phyloP scores from a whole-genome alignment of 1,284 basidiomycete genomes.

The Tranzscheliella williamsii region DNA sequence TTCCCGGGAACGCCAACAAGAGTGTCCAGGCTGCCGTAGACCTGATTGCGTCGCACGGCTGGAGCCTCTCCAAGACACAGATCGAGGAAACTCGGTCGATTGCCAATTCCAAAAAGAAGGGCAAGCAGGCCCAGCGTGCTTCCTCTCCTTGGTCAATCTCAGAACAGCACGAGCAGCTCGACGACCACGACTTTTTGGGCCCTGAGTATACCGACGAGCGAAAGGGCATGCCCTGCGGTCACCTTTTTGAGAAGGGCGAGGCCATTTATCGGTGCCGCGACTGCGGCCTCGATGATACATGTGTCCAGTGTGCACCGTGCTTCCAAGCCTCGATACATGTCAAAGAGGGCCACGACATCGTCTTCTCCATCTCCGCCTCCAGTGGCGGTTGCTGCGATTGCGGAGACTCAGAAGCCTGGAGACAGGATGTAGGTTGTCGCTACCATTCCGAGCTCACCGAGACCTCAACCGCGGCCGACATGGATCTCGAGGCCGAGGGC shows the following conservation, averaged over 20 bases:
- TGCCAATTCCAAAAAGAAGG: conserved; percentile 39
- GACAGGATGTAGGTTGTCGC: conserved; percentile 47
- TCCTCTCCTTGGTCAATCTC: conserved; percentile 22
- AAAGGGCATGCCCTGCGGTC: conserved; percentile 58
- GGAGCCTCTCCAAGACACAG: conserved; percentile 46
- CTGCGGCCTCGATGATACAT: conserved; percentile 59
- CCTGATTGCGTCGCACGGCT: conserved; percentile 35
- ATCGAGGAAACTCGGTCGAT: conserved; percentile 33
- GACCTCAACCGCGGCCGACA: conserved; percentile 1
- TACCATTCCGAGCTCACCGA: conserved; percentile 40
- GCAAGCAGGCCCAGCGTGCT: conserved; percentile 33
- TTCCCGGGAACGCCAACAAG: conserved; percentile 35
- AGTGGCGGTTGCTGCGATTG: conserved; percentile 59
- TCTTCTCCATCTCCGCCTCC: conserved; percentile 54
- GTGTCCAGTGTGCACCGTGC: conserved; percentile 58
- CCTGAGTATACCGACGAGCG: conserved; percentile 56
- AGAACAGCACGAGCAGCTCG: conserved; percentile 21
- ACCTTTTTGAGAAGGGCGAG: conserved; percentile 60
- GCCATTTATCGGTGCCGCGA: conserved; percentile 60
- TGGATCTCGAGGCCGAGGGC: conserved; percentile 17
- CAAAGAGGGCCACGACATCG: conserved; percentile 52
- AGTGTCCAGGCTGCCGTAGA: conserved; percentile 24
- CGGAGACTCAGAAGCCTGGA: conserved; percentile 60
- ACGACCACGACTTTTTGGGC: conserved; percentile 26
- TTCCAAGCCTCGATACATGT: conserved; percentile 54